Base-by-base conservation (phyloP, 257 asterid genomes). In the Osmanthus fragrans region DNA sequence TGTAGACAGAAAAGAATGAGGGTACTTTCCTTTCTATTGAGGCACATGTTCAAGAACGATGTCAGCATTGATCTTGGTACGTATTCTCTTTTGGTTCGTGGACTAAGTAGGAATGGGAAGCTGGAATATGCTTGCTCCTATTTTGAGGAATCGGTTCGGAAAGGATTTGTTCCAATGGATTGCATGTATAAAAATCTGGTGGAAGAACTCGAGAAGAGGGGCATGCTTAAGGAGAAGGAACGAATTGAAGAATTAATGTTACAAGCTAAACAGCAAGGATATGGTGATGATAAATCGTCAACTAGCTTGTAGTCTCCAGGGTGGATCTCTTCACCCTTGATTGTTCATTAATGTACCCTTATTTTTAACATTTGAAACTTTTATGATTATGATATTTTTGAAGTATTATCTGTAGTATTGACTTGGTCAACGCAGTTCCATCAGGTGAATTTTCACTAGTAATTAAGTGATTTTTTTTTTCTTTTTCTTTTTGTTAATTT, bases 1-100 rank as follows among this genome's bases (percentile, higher is more conserved):
- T 96, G 97, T 84, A 89, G 73, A 72, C 71, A 92, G 88, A 86
- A 79, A 36, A 88, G 98, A 81, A 88, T 86, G 95, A 96, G 90
- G 83, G 97, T 90, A 83, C 93, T 96, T 60, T 72, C 90, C 7
- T 90, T 92, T 87, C 72, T 96, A 87, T 72, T 96, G 85, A 83
- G 66, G 51, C 99, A 93, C 80, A 92, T 96, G 99, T 90, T 89
- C 80, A 83, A 79, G 76, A 92, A 93, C 34, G 88, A 90, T 64
- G 87, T 96, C 37, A 79, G 92, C 82, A 72, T 90, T 49, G 97
- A 92, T 82, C 88, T 81, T 10, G 97, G 98, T 23, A 88, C 86
- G 1, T 96, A 96, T 79, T 76, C 86, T 18, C 90, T 90, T 78
- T 74, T 96, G 86, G 76, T 96, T 36, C 79, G 74, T 21, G 88